Base-by-base conservation (phyloP, 2,329 filamentous ascomycete genomes). In the Botrytis byssoidea region DNA sequence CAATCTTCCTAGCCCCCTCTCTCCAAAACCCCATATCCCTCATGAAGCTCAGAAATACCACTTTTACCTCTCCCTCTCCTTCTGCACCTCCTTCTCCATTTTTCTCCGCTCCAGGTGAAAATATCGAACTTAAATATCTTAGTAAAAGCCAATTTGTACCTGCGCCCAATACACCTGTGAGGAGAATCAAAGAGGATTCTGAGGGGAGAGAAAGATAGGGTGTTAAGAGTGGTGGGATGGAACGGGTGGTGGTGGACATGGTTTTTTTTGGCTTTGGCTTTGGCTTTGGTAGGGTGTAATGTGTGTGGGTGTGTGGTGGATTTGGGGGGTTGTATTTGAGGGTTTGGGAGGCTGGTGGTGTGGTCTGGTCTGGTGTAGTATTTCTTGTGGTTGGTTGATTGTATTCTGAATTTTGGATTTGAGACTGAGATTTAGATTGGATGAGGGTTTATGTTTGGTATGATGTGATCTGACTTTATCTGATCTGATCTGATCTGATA, bases 21-120 rank as follows among this genome's bases (percentile, higher is more conserved):
- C 85, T 90, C 94, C 94, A 98, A 80, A 97, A 97, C 1, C 88
- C 84, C 76, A 87, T 88, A 78, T 95, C 92, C 74, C 93, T 88
- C 83, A 97, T 84, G 83, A 96, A 97, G 83, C 93, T 97, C 74
- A 96, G 90, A 4, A 98, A 85, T 4, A 97, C 85, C 0, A 98
- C 87, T 68, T 85, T 86, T 40, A 82, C 83, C 61, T 83, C 79
- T 44, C 61, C 32, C 67, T 48, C 29, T 12, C 20, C 65, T 29
- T 37, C 7, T 42, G 12, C 40, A 42, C 14, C 40, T 25, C 32
- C 68, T n/a, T 61, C 40, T 25, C 32, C 68, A 35, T 61, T 40
- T 35, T 7, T 35, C 25, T 55, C 22, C 10, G 77, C 68, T 69
- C 66, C 29, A 74, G 32, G 20, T 9, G 40, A 66, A 40, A 68